Conservation (phyloP, 306 rosid species). For the Rosa chinensis region DNA sequence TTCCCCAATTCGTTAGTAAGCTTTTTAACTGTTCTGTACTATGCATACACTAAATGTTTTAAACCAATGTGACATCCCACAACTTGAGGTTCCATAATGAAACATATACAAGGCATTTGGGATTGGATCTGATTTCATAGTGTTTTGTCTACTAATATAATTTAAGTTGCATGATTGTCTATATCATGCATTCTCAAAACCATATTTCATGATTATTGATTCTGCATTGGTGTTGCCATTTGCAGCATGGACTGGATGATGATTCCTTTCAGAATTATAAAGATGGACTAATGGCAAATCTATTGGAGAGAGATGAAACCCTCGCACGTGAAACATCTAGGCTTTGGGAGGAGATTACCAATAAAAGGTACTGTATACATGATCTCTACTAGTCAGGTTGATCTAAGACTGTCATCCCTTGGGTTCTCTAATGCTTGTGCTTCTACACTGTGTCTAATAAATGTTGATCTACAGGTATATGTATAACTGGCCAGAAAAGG, state of each 20-base stretch:
- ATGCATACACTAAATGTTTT: neutral
- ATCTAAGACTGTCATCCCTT: neutral
- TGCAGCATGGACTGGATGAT: conserved; percentile 78
- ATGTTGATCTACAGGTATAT: conserved; percentile 57
- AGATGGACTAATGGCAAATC: conserved; percentile 70
- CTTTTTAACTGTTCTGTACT: conserved; percentile 10
- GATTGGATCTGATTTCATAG: neutral
- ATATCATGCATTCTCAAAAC: conserved; percentile 13
- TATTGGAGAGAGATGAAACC: conserved; percentile 90
- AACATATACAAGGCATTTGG: neutral
- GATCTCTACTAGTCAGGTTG: conserved; percentile 4
- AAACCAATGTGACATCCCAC: neutral
- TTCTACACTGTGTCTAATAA: conserved; percentile 12
- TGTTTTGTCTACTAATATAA: neutral
- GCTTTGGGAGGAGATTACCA: conserved; percentile 73
- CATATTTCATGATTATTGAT: neutral
- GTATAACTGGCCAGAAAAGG: conserved; percentile 67
- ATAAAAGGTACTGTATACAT: conserved; percentile 54
- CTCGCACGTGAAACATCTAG: conserved; percentile 72
- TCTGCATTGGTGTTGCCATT: conserved; percentile 26
- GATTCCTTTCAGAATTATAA: conserved; percentile 71
- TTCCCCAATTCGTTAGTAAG: neutral
- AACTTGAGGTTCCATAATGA: conserved; percentile 3
- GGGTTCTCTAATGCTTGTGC: neutral
- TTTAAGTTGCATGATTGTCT: conserved; percentile 9